Percentiles rank a stretch among this genome's conserved stretches.
These are phyloP conservation scores for Suaeda aralocaspica DNA, from an alignment of 148 eudicot genomes.

Conservation along the genomic window DNA sequence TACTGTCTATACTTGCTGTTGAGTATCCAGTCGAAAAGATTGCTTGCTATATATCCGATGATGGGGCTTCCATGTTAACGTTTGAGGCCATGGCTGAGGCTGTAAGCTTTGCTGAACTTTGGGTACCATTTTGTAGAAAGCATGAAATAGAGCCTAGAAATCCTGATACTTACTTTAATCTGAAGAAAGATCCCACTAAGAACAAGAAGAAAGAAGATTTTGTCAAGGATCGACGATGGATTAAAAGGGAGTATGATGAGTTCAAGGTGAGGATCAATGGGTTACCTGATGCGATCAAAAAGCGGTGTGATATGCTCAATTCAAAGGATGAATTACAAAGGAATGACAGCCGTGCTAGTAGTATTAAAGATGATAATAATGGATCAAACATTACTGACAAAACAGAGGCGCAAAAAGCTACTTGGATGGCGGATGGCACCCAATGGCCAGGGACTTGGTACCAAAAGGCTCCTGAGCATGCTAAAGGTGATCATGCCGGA, in stretches of 20 bases:
- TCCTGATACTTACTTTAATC: slow-evolving; percentile 71
- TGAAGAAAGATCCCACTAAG: slow-evolving; percentile 72
- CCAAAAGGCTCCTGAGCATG: slow-evolving; percentile 49
- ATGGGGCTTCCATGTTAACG: slow-evolving; percentile 78
- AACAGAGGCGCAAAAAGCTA: slow-evolving; percentile 42
- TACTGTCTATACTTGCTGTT: slow-evolving; percentile 67
- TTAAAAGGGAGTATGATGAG: slow-evolving; percentile 90
- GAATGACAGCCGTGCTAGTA: neutral
- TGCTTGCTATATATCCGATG: slow-evolving; percentile 74
- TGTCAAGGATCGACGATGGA: slow-evolving; percentile 91
- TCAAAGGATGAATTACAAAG: slow-evolving; percentile 47
- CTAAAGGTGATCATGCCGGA: slow-evolving; percentile 87
- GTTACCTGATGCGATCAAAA: slow-evolving; percentile 65
- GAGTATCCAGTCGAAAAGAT: slow-evolving; percentile 87
- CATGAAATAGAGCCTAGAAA: slow-evolving; percentile 86
- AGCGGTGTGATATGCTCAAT: slow-evolving; percentile 70
- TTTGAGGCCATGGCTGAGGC: slow-evolving; percentile 99
- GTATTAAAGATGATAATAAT: slow-evolving; percentile 31
- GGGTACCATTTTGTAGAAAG: slow-evolving; percentile 95
- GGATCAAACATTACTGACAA: slow-evolving; percentile 19
- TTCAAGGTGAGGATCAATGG: slow-evolving; percentile 87
- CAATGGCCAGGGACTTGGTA: slow-evolving; percentile 96
- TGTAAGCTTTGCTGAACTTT: slow-evolving; percentile 63
- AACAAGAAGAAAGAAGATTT: slow-evolving; percentile 71
- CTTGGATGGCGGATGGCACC: slow-evolving; percentile 97